A percentile compares a stretch with the other conserved stretches of the same genome.
Conservation (phyloP, 352 stramenopile genomes). For the Phytophthora aleatoria region DNA sequence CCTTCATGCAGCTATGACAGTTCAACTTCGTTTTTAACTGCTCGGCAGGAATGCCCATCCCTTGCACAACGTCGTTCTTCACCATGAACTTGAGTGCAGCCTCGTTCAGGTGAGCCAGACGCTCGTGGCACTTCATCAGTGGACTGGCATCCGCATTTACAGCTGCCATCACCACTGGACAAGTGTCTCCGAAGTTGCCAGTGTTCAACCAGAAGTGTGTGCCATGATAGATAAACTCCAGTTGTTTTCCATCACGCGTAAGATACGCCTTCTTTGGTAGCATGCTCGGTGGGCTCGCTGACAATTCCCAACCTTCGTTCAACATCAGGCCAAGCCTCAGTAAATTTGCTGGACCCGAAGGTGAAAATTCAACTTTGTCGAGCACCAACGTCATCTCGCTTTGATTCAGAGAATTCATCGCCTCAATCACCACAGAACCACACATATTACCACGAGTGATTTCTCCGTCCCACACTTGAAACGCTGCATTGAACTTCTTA, state of each 20-base stretch:
- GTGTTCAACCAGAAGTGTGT: constrained; percentile 14
- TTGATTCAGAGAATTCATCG: no score
- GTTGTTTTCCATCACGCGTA: neutral
- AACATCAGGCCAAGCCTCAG: no score
- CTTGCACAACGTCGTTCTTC: constrained; percentile 11
- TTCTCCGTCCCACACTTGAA: no score
- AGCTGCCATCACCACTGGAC: constrained; percentile 1
- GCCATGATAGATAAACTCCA: constrained; percentile 1
- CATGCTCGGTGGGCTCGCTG: no score
- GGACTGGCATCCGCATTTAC: neutral
- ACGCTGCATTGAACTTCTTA: neutral
- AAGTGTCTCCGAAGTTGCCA: neutral
- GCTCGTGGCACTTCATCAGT: constrained; percentile 11
- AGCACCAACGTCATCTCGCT: no score
- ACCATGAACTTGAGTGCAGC: constrained; percentile 11
- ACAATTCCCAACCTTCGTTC: no score
- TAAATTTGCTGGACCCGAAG: no score
- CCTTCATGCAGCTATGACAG: constrained; percentile 11
- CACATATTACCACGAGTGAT: no score
- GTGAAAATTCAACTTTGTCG: no score
- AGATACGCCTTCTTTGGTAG: no score
- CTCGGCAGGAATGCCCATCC: constrained; percentile 6
- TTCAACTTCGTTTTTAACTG: constrained; percentile 7
- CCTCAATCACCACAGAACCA: no score
- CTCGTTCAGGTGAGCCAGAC: constrained; percentile 9